Percentiles rank a stretch among this genome's conserved stretches.
phyloP scores from a whole-genome alignment of 768 basidiomycete genomes.

The Infundibulicybe gibba region DNA sequence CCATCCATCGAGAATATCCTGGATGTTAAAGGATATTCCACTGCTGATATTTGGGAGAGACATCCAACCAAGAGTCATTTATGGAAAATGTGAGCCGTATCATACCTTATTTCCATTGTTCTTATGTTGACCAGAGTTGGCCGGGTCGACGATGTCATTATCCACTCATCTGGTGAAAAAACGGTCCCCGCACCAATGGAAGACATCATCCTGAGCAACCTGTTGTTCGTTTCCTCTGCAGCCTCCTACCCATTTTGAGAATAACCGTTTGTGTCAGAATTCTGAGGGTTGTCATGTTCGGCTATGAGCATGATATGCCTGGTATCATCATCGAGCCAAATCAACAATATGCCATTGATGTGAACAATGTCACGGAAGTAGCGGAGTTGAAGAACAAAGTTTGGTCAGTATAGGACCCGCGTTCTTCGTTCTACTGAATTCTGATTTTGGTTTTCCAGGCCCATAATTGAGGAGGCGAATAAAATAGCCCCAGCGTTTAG shows the following conservation, averaged over 20 bases:
- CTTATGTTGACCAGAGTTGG: slow-evolving; percentile 24
- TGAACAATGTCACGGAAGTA: slow-evolving; percentile 9
- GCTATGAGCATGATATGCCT: slow-evolving; percentile 22
- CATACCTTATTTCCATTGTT: neutral
- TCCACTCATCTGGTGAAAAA: no score
- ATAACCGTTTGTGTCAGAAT: no score
- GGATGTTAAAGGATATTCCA: slow-evolving; percentile 31
- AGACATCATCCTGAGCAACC: slow-evolving; percentile 12
- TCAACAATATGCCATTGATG: slow-evolving; percentile 15
- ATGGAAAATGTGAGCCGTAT: slow-evolving; percentile 27
- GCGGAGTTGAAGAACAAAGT: slow-evolving; percentile 26
- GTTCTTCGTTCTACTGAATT: neutral
- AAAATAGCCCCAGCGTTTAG: slow-evolving; percentile 32
- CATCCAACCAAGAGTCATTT: slow-evolving; percentile 32
- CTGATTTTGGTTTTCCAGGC: slow-evolving; percentile 24
- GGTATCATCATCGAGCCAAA: slow-evolving; percentile 21
- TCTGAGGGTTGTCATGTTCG: slow-evolving; percentile 32
- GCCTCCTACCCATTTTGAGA: neutral
- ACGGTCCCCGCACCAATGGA: slow-evolving; percentile 31
- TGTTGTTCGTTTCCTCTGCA: no score
- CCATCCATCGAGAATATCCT: slow-evolving; percentile 27
- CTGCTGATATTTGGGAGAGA: slow-evolving; percentile 29
- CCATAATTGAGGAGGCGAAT: slow-evolving; percentile 38
- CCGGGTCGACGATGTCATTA: slow-evolving; percentile 35
- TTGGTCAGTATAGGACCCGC: slow-evolving; percentile 15